Evolutionary conservation across 2,329 filamentous ascomycete genomes (phyloP).

Genomic region (Dendrostoma leiphaemia): DNA sequence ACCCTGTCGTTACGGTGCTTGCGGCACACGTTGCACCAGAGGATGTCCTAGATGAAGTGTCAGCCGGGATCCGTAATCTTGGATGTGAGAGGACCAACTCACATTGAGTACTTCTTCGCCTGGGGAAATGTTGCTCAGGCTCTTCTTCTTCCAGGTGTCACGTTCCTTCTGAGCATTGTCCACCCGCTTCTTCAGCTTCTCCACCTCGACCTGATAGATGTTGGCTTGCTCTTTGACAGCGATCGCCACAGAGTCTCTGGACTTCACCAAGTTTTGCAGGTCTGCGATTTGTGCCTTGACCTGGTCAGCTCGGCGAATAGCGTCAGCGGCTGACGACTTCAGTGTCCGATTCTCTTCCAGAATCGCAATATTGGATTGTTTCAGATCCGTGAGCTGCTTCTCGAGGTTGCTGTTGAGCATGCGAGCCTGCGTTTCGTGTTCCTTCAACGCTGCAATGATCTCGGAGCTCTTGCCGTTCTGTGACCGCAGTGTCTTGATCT

Average conservation of each 20-base stretch:
- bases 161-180: slow-evolving; percentile 79
- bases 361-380: slow-evolving; percentile 71
- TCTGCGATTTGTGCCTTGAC: slow-evolving; percentile 75
- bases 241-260: slow-evolving; percentile 65
- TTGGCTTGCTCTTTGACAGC: slow-evolving; percentile 55
- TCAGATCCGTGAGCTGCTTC: slow-evolving; percentile 83
- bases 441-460: slow-evolving; percentile 90
- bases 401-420: slow-evolving; percentile 79
- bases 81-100: slow-evolving; percentile 49
- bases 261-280: slow-evolving; percentile 69
- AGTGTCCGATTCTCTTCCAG: slow-evolving; percentile 71
- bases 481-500: slow-evolving; percentile 73
- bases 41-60: slow-evolving; percentile 57
- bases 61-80: no score
- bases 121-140: slow-evolving; percentile 74
- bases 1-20: slow-evolving; percentile 92
- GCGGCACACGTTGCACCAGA: slow-evolving; percentile 89
- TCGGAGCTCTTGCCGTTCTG: slow-evolving; percentile 91
- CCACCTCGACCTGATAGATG: slow-evolving; percentile 70
- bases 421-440: slow-evolving; percentile 76
- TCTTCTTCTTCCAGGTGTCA: slow-evolving; percentile 82
- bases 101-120: slow-evolving; percentile 85
- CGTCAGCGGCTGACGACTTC: slow-evolving; percentile 70
- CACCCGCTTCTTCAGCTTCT: slow-evolving; percentile 74
- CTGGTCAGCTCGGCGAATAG: slow-evolving; percentile 66